phyloP scores from a whole-genome alignment of 495 filamentous ascomycete genomes.

The Sordaria brevicollis region DNA sequence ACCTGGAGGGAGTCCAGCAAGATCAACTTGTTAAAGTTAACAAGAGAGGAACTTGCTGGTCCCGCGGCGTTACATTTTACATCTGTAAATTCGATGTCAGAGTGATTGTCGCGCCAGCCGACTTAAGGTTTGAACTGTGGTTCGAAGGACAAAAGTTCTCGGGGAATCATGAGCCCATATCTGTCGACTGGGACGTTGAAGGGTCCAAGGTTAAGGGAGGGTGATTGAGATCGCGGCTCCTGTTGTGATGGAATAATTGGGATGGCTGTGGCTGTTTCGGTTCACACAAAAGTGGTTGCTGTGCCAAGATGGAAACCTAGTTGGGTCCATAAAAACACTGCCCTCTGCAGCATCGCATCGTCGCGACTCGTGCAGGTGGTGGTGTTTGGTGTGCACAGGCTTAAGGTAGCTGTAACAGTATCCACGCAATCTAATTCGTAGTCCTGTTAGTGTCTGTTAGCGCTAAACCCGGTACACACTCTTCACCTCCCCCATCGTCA shows the following conservation, averaged over 20 bases:
- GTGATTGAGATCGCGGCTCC: not conserved
- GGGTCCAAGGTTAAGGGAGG: conserved; percentile 9
- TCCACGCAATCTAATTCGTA: no score
- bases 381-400: not conserved
- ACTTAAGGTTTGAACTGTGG: conserved; percentile 46
- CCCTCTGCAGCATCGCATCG: not conserved
- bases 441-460: not conserved
- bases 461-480: not conserved
- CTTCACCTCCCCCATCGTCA: not conserved
- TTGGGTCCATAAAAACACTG: not conserved
- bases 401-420: not conserved
- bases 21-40: conserved; percentile 23
- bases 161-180: conserved; percentile 39
- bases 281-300: not conserved
- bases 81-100: conserved; percentile 40
- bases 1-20: conserved; percentile 23
- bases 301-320: not conserved
- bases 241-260: not conserved
- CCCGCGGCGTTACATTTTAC: conserved; percentile 32
- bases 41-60: conserved; percentile 25
- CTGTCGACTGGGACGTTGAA: conserved; percentile 35
- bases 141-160: conserved; percentile 36
- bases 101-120: conserved; percentile 44
- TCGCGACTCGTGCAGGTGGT: not conserved
- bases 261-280: not conserved